These are phyloP conservation scores for Citrullus colocynthis DNA, from an alignment of 306 rosid genomes.

Conservation along the genomic window DNA sequence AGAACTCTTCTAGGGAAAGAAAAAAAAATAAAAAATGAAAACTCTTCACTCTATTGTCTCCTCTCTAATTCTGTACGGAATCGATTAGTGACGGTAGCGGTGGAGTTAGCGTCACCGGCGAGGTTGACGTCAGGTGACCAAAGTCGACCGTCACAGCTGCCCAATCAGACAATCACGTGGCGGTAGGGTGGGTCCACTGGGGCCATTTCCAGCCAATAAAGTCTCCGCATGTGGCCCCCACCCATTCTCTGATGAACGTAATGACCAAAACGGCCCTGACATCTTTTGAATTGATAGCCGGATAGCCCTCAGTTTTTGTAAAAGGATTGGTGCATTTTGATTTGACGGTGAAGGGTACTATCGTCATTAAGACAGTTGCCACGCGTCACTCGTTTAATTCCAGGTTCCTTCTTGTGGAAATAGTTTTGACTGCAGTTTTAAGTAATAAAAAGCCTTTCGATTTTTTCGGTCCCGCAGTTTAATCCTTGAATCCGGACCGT, in stretches of 20 bases:
- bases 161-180: neutral
- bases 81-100: neutral
- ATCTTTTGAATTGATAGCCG: slow-evolving; percentile 1
- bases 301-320: neutral
- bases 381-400: neutral
- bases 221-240: neutral
- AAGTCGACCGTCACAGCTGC: slow-evolving; percentile 12
- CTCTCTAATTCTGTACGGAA: neutral
- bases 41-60: too few species aligned
- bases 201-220: neutral
- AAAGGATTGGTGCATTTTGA: slow-evolving; percentile 26
- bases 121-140: slow-evolving; percentile 33
- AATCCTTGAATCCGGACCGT: slow-evolving; percentile 14
- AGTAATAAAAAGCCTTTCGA: neutral
- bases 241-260: slow-evolving; percentile 1
- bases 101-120: slow-evolving; percentile 10
- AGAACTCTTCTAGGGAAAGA: too few species aligned
- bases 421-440: slow-evolving; percentile 21
- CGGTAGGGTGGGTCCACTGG: neutral
- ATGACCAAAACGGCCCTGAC: slow-evolving; percentile 49
- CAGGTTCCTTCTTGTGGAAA: neutral
- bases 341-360: slow-evolving; percentile 23
- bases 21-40: too few species aligned
- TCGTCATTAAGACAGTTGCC: neutral
- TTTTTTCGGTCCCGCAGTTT: neutral